Conservation (phyloP, 2,329 filamentous ascomycete species). For the Cercospora brassicicola region DNA sequence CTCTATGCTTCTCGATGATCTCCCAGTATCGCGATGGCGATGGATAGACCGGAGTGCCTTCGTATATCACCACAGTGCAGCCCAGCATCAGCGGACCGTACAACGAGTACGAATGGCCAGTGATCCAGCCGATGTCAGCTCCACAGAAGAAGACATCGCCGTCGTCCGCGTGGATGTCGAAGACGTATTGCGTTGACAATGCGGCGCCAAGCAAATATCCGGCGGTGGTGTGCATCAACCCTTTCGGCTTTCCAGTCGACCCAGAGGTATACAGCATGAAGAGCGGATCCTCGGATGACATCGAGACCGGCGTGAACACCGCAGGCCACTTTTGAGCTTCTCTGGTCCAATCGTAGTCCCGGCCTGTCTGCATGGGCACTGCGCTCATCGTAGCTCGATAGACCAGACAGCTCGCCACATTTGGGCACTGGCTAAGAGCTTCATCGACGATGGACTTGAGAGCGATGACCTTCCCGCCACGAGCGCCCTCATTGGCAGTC, state of each 20-base stretch:
- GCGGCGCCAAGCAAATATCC: background rate
- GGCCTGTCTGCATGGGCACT: slow-evolving; percentile 53
- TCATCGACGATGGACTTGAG: background rate
- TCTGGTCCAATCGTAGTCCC: background rate
- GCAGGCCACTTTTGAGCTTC: background rate
- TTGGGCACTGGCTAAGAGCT: slow-evolving; percentile 43
- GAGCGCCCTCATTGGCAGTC: slow-evolving; percentile 92
- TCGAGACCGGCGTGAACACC: background rate
- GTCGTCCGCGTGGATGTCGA: background rate
- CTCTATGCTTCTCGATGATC: background rate
- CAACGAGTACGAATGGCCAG: background rate
- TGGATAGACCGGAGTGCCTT: background rate
- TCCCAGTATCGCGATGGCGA: background rate
- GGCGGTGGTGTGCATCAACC: background rate
- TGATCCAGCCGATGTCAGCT: background rate
- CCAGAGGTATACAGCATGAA: background rate
- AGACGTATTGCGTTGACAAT: background rate
- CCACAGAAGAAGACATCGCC: background rate
- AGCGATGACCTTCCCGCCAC: slow-evolving; percentile 83
- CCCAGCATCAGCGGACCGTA: background rate
- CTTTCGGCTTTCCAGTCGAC: background rate
- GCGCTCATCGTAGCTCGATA: slow-evolving; percentile 48
- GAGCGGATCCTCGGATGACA: background rate
- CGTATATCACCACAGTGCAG: background rate
- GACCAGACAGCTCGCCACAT: background rate